Conservation (phyloP, 352 stramenopile genomes). For the Pythium brachiatum region DNA sequence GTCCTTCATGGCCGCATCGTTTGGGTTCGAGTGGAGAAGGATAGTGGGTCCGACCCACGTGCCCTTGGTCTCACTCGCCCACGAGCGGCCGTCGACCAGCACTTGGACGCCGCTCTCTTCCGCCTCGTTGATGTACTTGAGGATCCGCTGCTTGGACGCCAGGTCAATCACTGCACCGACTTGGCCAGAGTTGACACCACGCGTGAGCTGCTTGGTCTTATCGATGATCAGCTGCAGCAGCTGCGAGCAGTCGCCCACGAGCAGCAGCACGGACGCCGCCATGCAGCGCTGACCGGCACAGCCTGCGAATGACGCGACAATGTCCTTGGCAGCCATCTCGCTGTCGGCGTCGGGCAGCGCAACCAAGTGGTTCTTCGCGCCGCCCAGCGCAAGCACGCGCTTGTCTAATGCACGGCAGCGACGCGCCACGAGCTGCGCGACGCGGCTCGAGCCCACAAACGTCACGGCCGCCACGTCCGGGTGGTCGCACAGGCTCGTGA, state of each 20-base stretch:
- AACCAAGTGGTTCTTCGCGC: conserved; percentile 98
- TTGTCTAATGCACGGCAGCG: conserved; percentile 91
- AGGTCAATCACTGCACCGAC: conserved; percentile 96
- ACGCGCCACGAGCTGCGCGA: conserved; percentile 92
- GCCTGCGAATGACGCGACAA: conserved; percentile 94
- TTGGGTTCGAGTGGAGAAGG: conserved; percentile 86
- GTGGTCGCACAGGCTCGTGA: conserved; percentile 93
- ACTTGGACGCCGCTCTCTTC: conserved; percentile 83
- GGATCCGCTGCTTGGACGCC: conserved; percentile 88
- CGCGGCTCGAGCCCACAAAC: conserved; percentile 94
- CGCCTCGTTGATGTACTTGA: conserved; percentile 93
- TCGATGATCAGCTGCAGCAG: conserved; percentile 87
- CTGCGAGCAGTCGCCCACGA: conserved; percentile 76
- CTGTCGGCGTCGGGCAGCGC: conserved; percentile 93
- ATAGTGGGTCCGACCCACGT: conserved; percentile 96
- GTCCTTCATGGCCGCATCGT: conserved; percentile 90
- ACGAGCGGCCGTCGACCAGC: conserved; percentile 90
- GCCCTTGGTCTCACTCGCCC: conserved; percentile 47
- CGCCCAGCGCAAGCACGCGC: conserved; percentile 93
- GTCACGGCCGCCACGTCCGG: conserved; percentile 85
- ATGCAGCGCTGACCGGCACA: conserved; percentile 97
- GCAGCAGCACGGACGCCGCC: conserved; percentile 94
- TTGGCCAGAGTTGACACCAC: conserved; percentile 89
- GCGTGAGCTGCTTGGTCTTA: conserved; percentile 83
- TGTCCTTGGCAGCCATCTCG: conserved; percentile 91